Evolutionary conservation across 2,329 filamentous ascomycete species (phyloP).

Genomic region (Trichoderma pleuroti): DNA sequence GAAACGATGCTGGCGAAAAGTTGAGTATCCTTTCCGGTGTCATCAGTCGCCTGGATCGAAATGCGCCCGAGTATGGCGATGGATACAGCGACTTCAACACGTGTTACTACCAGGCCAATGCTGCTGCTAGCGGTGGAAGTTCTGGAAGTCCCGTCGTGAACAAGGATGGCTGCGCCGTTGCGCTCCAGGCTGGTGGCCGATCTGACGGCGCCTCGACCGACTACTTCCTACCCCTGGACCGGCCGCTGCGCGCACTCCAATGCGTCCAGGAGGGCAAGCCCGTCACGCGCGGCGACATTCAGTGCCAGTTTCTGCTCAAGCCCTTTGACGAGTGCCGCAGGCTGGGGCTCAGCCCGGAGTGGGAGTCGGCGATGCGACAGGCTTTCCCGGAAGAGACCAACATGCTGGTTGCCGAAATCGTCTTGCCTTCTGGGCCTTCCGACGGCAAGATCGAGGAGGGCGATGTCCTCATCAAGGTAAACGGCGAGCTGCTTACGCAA

Average conservation of each 20-base stretch:
- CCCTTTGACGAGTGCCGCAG: constrained; percentile 95
- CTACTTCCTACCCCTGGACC: constrained; percentile 92
- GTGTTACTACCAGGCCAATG: constrained; percentile 96
- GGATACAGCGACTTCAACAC: constrained; percentile 97
- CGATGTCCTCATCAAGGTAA: constrained; percentile 89
- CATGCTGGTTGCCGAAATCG: constrained; percentile 94
- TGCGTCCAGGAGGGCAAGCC: constrained; percentile 74
- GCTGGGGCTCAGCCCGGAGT: constrained; percentile 76
- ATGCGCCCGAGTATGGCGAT: constrained; percentile 95
- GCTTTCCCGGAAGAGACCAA: constrained; percentile 90
- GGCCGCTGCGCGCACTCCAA: constrained; percentile 79
- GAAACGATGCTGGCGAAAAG: constrained; percentile 98
- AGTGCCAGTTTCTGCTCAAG: constrained; percentile 95
- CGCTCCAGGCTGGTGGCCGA: constrained; percentile 88
- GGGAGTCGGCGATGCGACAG: constrained; percentile 80
- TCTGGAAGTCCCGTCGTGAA: constrained; percentile 98
- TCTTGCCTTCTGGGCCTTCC: constrained; percentile 85
- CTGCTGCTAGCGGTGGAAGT: constrained; percentile 91
- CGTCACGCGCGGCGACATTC: constrained; percentile 91
- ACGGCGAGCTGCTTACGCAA: constrained; percentile 86
- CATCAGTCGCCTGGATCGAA: constrained; percentile 91
- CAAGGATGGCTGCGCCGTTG: constrained; percentile 86
- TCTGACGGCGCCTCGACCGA: constrained; percentile 95
- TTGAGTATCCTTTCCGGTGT: constrained; percentile 96
- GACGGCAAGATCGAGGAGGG: constrained; percentile 87